phyloP scores from a whole-genome alignment of 2,329 filamentous ascomycete species.

The Alternaria conjuncta region DNA sequence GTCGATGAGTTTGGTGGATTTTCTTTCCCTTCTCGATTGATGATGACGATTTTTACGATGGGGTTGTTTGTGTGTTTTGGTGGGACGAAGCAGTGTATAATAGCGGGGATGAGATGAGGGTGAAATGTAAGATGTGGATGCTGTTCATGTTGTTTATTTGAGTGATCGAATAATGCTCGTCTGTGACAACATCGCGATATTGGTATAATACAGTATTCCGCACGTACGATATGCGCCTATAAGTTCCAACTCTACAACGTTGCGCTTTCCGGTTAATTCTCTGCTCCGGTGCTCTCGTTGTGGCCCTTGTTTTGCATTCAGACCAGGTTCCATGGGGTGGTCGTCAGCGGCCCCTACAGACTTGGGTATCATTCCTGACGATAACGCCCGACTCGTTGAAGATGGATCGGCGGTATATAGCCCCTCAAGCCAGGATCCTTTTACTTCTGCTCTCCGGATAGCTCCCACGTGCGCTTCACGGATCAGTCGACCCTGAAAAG shows the following conservation, averaged over 20 bases:
- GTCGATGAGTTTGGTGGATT: not conserved
- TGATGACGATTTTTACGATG: not conserved
- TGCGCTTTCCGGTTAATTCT: not conserved
- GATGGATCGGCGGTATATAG: not conserved
- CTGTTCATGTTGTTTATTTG: not conserved
- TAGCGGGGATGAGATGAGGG: not conserved
- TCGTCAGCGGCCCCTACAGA: not conserved
- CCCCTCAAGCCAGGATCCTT: not conserved
- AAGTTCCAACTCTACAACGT: not conserved
- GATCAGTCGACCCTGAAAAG: not conserved
- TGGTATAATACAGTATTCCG: not conserved
- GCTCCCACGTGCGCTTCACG: not conserved
- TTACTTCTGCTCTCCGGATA: not conserved
- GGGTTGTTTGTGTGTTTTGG: not conserved
- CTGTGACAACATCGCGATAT: not conserved
- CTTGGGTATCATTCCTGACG: not conserved
- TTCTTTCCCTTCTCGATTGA: not conserved
- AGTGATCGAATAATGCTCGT: not conserved
- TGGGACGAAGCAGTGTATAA: not conserved
- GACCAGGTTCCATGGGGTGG: not conserved
- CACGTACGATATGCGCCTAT: not conserved
- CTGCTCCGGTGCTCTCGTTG: too few species aligned
- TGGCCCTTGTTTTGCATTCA: not conserved
- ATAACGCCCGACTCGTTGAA: not conserved
- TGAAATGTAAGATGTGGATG: not conserved